Evolutionary conservation across 2,329 filamentous ascomycete genomes (phyloP).

Genomic region (Passalora sequoiae): DNA sequence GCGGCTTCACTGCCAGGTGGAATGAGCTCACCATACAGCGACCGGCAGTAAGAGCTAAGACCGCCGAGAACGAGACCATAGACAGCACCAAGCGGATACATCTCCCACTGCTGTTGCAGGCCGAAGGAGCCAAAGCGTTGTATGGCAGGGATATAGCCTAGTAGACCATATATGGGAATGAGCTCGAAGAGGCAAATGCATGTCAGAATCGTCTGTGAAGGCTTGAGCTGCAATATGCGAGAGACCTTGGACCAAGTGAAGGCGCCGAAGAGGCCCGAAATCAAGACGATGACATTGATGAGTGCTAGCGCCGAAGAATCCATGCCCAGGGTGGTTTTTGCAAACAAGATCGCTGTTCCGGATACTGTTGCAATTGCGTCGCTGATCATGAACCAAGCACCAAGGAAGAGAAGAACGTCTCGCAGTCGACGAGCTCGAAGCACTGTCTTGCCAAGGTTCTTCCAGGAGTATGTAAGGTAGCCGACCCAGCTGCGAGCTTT

Average conservation of each 20-base stretch:
- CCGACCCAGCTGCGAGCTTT: constrained; percentile 51
- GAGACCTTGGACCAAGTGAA: constrained; percentile 85
- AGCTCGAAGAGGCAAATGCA: constrained; percentile 87
- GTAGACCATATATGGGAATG: constrained; percentile 84
- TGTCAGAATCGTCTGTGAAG: constrained; percentile 84
- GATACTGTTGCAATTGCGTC: constrained; percentile 93
- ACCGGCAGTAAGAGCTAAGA: constrained; percentile 83
- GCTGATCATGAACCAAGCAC: constrained; percentile 88
- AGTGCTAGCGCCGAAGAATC: constrained; percentile 77
- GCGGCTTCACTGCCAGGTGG: constrained; percentile 91
- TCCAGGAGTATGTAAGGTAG: constrained; percentile 82
- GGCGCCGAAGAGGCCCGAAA: constrained; percentile 77
- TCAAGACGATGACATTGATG: constrained; percentile 88
- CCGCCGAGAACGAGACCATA: constrained; percentile 96
- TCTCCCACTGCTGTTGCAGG: constrained; percentile 92
- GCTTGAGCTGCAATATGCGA: constrained; percentile 61
- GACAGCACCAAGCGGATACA: constrained; percentile 85
- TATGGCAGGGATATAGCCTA: constrained; percentile 81
- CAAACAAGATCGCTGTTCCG: constrained; percentile 90
- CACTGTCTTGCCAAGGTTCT: constrained; percentile 73
- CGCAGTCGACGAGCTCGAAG: constrained; percentile 65
- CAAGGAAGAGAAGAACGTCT: constrained; percentile 73
- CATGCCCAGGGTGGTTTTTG: constrained; percentile 91
- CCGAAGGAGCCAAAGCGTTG: constrained; percentile 69
- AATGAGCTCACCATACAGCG: constrained; percentile 87